A percentile compares a stretch with the other conserved stretches of the same genome.
Conservation (phyloP, 192 early-diverging fungal genomes). For the Pilobolus umbonatus region DNA sequence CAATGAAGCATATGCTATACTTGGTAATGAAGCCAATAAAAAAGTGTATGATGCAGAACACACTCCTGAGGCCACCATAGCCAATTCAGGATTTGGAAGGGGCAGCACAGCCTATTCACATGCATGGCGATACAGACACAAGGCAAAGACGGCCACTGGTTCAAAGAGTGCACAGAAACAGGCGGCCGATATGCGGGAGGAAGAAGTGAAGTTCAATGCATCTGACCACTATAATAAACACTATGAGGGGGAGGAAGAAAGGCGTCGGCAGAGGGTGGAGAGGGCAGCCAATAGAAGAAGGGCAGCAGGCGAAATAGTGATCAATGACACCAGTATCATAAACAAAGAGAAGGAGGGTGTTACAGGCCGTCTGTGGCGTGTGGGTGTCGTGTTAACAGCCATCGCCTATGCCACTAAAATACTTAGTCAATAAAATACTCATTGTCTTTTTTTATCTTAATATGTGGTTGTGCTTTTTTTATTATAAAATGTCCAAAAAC, state of each 20-base stretch:
- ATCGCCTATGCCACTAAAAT: slow-evolving; percentile 5
- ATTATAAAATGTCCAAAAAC: not conserved
- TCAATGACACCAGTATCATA: not conserved
- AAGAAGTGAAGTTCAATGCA: slow-evolving; percentile 15
- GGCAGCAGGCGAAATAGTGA: slow-evolving; percentile 14
- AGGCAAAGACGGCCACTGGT: slow-evolving; percentile 13
- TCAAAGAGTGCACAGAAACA: slow-evolving; percentile 33
- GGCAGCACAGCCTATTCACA: slow-evolving; percentile 8
- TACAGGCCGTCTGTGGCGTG: slow-evolving; percentile 5
- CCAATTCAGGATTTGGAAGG: slow-evolving; percentile 16
- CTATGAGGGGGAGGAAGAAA: slow-evolving; percentile 31
- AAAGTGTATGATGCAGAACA: slow-evolving; percentile 72
- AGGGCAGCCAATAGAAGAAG: slow-evolving; percentile 15
- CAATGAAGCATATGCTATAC: slow-evolving; percentile 80
- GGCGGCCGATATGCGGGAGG: slow-evolving; percentile 2
- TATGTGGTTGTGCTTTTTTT: not conserved
- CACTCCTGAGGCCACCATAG: not conserved
- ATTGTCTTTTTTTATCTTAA: not conserved
- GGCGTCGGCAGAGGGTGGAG: slow-evolving; percentile 16
- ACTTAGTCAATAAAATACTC: not conserved
- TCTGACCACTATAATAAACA: slow-evolving; percentile 23
- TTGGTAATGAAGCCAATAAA: slow-evolving; percentile 66
- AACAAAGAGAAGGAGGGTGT: slow-evolving; percentile 4
- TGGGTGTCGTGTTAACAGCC: slow-evolving; percentile 2
- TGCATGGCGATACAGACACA: slow-evolving; percentile 13